Evolutionary conservation across 2,329 filamentous ascomycete genomes (phyloP).

Genomic region (Ceratocystis lukuohia): DNA sequence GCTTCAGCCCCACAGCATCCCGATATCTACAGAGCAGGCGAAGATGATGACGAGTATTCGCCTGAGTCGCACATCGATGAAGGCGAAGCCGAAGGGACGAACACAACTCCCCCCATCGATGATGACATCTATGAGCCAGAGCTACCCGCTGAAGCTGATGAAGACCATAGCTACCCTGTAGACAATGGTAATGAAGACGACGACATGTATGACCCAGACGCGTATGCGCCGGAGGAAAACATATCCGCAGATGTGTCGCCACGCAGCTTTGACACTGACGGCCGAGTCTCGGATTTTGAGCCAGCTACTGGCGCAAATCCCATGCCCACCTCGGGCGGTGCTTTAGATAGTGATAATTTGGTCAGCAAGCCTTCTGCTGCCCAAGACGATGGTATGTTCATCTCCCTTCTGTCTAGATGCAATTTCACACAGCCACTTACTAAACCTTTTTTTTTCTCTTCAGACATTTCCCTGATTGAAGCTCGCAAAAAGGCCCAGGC

Average conservation of each 20-base stretch:
- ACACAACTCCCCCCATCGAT: slow-evolving; percentile 31
- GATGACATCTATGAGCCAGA: slow-evolving; percentile 42
- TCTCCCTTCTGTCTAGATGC: background rate
- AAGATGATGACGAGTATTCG: slow-evolving; percentile 9
- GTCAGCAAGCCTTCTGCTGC: background rate
- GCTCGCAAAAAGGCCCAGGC: slow-evolving; percentile 48
- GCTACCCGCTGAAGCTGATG: slow-evolving; percentile 8
- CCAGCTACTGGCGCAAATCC: background rate
- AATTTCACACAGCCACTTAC: background rate
- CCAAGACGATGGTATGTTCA: slow-evolving; percentile 9
- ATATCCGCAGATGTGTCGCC: slow-evolving; percentile 7
- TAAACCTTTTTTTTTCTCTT: background rate
- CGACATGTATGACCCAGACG: slow-evolving; percentile 17
- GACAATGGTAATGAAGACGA: slow-evolving; percentile 19
- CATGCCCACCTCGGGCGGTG: slow-evolving; percentile 5
- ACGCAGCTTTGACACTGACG: slow-evolving; percentile 12
- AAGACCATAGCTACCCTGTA: background rate
- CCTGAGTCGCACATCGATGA: slow-evolving; percentile 10
- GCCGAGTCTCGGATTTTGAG: slow-evolving; percentile 9
- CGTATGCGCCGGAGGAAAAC: slow-evolving; percentile 10
- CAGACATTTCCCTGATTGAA: slow-evolving; percentile 24
- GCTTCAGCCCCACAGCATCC: background rate
- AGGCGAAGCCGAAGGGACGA: background rate
- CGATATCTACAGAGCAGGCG: background rate
- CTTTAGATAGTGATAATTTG: slow-evolving; percentile 1